Base-by-base conservation (phyloP, 2,329 filamentous ascomycete species). In the Paecilomyces variotii region DNA sequence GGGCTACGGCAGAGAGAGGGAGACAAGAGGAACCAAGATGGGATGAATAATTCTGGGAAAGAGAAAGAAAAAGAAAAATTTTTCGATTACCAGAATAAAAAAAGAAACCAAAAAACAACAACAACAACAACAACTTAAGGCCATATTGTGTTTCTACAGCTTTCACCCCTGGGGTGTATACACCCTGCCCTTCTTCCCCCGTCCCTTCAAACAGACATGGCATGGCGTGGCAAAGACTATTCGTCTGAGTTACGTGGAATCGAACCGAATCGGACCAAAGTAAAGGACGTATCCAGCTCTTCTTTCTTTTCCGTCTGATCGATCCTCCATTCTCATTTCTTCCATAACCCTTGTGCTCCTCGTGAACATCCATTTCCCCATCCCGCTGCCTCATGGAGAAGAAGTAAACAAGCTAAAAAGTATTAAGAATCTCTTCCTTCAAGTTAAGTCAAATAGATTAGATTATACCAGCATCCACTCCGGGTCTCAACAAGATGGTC, bases 261-360 rank as follows among this genome's bases (percentile, higher is more conserved):
- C 39, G 50, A 63, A 65, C 65, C 64, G 63, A 66, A 6, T 9
- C 39, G 19, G 14, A 34, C 19, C 19, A 45, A 45, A 45, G 39
- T 14, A 45, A 45, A 45, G 19, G 39, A 7, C 14, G 19, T 45
- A 58, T 62, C 60, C 62, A 59, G 62, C 61, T 59, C 19, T 19
- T 19, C 19, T 19, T 19, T 19, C 19, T 64, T 61, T 62, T 62
- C 25, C 12, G 12, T 28, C 59, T 32, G 7, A 32, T 32, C 30
- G 30, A 64, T 67, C 65, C 66, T 65, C 60, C 61, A 64, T 65
- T 62, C 60, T 65, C 57, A 62, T 14, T 62, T 64, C 65, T 63
- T 68, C 66, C 66, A 10, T 32, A 32, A 7, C 30, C 7, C 11
- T 10, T 10, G 30, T n/a, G 7, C 7, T 32, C 19, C 19, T 19